These are phyloP conservation scores for Trichoderma sp. DNA, from an alignment of 2,329 filamentous ascomycete genomes.

Conservation along the genomic window DNA sequence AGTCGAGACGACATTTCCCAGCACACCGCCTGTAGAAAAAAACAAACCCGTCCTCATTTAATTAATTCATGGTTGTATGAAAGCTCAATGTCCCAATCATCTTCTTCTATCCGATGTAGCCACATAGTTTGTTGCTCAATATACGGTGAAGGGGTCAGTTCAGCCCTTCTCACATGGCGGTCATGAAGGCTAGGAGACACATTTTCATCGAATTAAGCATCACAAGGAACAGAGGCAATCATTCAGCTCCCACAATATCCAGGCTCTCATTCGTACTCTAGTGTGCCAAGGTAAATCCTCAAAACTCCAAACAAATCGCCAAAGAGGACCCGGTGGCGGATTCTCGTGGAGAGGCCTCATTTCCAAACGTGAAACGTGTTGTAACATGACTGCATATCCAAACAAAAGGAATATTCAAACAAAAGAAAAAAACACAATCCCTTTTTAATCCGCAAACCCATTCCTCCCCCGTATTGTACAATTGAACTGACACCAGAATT, in stretches of 20 bases:
- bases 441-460: slow-evolving; percentile 15
- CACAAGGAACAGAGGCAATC: not conserved
- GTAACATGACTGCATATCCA: slow-evolving; percentile 15
- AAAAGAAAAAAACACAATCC: not conserved
- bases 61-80: not conserved
- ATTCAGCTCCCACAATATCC: not conserved
- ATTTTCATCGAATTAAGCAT: not conserved
- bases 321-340: not conserved
- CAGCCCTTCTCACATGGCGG: not conserved
- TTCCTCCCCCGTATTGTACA: slow-evolving; percentile 20
- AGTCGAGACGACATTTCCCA: not conserved
- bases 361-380: slow-evolving; percentile 13
- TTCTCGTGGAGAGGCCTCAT: slow-evolving; percentile 6
- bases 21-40: slow-evolving; percentile 3
- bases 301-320: slow-evolving; percentile 20
- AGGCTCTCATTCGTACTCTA: slow-evolving; percentile 25
- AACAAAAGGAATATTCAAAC: not conserved
- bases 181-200: not conserved
- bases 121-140: not conserved
- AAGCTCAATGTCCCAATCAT: not conserved
- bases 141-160: not conserved
- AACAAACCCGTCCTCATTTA: not conserved
- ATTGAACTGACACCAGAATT: slow-evolving; percentile 17
- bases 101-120: not conserved
- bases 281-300: slow-evolving; percentile 21